phyloP scores from a whole-genome alignment of 139 green algal species.

The Prasinococcaceae sp. region DNA sequence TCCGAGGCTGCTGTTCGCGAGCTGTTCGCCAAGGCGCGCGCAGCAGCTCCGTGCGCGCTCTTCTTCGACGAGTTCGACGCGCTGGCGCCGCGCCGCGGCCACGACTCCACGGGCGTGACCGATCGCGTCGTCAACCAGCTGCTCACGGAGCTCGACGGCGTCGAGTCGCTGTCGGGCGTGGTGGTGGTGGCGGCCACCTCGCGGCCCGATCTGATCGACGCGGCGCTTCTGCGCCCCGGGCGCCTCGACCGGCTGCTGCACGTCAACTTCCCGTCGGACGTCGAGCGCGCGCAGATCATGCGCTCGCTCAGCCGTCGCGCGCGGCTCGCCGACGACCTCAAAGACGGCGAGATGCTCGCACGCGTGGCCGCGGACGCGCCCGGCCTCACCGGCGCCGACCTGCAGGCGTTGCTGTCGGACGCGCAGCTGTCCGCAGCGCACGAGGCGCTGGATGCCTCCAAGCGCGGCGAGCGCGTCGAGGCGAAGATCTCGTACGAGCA shows the following conservation, averaged over 20 bases:
- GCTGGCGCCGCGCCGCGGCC: slow-evolving; percentile 76
- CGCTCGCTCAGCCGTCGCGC: slow-evolving; percentile 3
- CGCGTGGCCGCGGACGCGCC: background rate
- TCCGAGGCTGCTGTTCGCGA: slow-evolving; percentile 78
- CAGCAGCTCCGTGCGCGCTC: slow-evolving; percentile 80
- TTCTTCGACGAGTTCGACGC: slow-evolving; percentile 99
- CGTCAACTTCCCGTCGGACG: slow-evolving; percentile 21
- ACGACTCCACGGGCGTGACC: slow-evolving; percentile 85
- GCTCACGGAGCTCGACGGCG: slow-evolving; percentile 93
- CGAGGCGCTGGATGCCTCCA: slow-evolving; percentile 17
- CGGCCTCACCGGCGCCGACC: slow-evolving; percentile 27
- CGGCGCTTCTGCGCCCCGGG: slow-evolving; percentile 25
- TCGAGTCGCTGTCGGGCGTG: slow-evolving; percentile 75
- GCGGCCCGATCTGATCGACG: slow-evolving; percentile 30
- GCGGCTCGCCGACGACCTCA: background rate
- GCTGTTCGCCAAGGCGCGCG: slow-evolving; percentile 66
- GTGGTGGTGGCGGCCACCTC: slow-evolving; percentile 76
- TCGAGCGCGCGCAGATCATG: slow-evolving; percentile 24
- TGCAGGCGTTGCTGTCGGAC: slow-evolving; percentile 25
- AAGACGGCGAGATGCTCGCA: too few species aligned
- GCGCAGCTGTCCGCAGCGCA: slow-evolving; percentile 28
- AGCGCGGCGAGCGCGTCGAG: too few species aligned
- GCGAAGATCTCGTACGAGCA: slow-evolving; percentile 2
- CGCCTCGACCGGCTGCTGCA: slow-evolving; percentile 26
- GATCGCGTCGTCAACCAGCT: slow-evolving; percentile 94